These are phyloP conservation scores for Phytopythium aichiense DNA, from an alignment of 352 stramenopile species.

Conservation along the genomic window DNA sequence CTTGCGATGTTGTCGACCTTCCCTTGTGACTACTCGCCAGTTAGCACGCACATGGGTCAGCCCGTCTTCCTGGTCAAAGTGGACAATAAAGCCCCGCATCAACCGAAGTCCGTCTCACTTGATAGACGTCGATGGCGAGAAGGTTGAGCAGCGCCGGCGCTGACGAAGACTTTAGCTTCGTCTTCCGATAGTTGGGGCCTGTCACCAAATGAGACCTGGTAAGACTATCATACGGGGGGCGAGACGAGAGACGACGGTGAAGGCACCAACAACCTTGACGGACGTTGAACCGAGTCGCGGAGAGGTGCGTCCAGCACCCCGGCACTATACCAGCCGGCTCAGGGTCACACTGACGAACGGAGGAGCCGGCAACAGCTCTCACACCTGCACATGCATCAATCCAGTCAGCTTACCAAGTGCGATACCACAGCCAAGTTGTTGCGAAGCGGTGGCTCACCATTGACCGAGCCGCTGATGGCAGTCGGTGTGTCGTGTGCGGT, in stretches of 20 bases:
- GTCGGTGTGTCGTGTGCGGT: background rate
- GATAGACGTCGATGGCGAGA: constrained; percentile 69
- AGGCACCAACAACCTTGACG: constrained; percentile 35
- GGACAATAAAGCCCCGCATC: background rate
- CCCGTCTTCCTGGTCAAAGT: background rate
- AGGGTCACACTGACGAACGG: constrained; percentile 45
- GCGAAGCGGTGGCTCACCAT: background rate
- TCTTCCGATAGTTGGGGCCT: constrained; percentile 78
- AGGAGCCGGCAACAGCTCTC: constrained; percentile 47
- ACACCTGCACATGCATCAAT: constrained; percentile 10
- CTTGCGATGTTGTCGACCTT: constrained; percentile 78
- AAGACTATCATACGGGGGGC: too few species aligned
- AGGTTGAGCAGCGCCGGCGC: constrained; percentile 50
- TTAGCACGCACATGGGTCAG: background rate
- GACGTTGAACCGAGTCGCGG: constrained; percentile 75
- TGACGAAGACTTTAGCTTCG: constrained; percentile 65
- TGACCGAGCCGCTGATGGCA: constrained; percentile 2
- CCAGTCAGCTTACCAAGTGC: background rate
- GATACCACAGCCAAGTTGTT: background rate
- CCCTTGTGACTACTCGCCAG: constrained; percentile 34
- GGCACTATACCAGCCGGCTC: constrained; percentile 23
- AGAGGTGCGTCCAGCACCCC: constrained; percentile 63
- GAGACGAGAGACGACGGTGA: background rate
- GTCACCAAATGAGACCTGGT: background rate
- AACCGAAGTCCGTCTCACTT: constrained; percentile 20